Percentiles rank a stretch among this genome's conserved stretches.
Evolutionary conservation across 2,329 filamentous ascomycete genomes (phyloP).

Genomic region (Colletotrichum liaoningense): DNA sequence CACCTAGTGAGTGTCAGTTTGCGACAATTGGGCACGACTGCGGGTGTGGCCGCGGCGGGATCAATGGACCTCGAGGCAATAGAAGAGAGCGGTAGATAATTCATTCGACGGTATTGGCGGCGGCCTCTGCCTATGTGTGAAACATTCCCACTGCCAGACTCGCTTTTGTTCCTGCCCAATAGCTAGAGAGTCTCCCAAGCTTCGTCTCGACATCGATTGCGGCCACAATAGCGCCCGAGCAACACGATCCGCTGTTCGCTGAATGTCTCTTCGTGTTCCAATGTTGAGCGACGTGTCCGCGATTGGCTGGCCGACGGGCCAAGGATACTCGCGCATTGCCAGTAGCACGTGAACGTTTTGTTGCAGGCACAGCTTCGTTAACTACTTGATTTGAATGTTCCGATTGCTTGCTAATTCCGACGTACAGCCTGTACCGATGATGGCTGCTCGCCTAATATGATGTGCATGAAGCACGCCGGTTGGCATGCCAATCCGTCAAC

Average conservation of each 20-base stretch:
- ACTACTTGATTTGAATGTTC: conserved; percentile 9
- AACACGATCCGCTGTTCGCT: background rate
- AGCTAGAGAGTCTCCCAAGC: background rate
- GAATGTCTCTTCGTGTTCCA: background rate
- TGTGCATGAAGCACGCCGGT: conserved; percentile 7
- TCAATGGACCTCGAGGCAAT: background rate
- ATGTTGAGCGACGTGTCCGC: background rate
- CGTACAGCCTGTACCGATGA: background rate
- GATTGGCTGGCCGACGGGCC: background rate
- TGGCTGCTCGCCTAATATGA: background rate
- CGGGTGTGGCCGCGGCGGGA: conserved; percentile 20
- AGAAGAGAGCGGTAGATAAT: background rate
- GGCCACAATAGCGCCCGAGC: background rate
- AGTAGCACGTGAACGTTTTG: conserved; percentile 8
- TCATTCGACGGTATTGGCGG: conserved; percentile 20
- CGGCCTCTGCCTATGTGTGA: conserved; percentile 2
- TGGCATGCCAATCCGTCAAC: conserved; percentile 9
- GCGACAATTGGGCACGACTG: conserved; percentile 17
- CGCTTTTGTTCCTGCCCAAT: conserved; percentile 6
- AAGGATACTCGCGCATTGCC: conserved; percentile 1
- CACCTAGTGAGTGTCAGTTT: background rate
- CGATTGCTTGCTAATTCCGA: conserved; percentile 13
- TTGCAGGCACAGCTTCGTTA: background rate
- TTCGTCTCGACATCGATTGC: background rate
- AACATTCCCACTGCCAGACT: conserved; percentile 2